A percentile compares a stretch with the other conserved stretches of the same genome.
Conservation (phyloP, 2,329 filamentous ascomycete genomes). For the Tricladium varicosporioides region DNA sequence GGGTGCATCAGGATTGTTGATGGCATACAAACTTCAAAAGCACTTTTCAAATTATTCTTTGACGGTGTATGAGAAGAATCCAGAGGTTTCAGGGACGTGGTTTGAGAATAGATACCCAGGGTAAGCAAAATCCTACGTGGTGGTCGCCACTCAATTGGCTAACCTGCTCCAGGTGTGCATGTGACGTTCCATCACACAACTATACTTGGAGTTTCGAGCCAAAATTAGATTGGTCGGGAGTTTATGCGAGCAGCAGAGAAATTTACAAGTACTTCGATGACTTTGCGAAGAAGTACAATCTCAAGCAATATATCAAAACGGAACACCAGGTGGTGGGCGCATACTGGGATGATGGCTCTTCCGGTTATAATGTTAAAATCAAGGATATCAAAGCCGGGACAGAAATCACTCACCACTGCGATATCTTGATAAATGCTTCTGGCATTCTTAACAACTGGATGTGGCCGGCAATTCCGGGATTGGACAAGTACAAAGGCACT, state of each 20-base stretch:
- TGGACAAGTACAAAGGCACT: slow-evolving; percentile 49
- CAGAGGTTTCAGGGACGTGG: slow-evolving; percentile 48
- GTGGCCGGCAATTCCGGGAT: slow-evolving; percentile 48
- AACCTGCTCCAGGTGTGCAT: slow-evolving; percentile 45
- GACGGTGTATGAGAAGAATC: slow-evolving; percentile 48
- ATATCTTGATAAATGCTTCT: slow-evolving; percentile 23
- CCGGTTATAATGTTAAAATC: slow-evolving; percentile 49
- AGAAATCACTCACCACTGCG: slow-evolving; percentile 18
- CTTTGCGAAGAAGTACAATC: slow-evolving; percentile 49
- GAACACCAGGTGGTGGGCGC: slow-evolving; percentile 51
- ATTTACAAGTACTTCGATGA: slow-evolving; percentile 51
- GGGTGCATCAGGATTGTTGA: slow-evolving; percentile 45
- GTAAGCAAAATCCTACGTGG: slow-evolving; percentile 21
- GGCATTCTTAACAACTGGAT: slow-evolving; percentile 44
- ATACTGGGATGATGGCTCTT: slow-evolving; percentile 49
- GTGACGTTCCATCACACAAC: slow-evolving; percentile 49
- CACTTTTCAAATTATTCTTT: slow-evolving; percentile 42
- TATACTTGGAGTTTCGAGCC: slow-evolving; percentile 59
- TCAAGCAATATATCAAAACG: slow-evolving; percentile 56
- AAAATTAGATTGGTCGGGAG: slow-evolving; percentile 53
- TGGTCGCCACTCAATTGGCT: slow-evolving; percentile 35
- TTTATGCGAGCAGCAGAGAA: slow-evolving; percentile 57
- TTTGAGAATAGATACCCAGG: slow-evolving; percentile 48
- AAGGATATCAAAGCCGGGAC: slow-evolving; percentile 32
- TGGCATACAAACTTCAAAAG: slow-evolving; percentile 48